A percentile compares a stretch with the other conserved stretches of the same genome.
Conservation (phyloP, 2,329 filamentous ascomycete genomes). For the Claviceps sp. region DNA sequence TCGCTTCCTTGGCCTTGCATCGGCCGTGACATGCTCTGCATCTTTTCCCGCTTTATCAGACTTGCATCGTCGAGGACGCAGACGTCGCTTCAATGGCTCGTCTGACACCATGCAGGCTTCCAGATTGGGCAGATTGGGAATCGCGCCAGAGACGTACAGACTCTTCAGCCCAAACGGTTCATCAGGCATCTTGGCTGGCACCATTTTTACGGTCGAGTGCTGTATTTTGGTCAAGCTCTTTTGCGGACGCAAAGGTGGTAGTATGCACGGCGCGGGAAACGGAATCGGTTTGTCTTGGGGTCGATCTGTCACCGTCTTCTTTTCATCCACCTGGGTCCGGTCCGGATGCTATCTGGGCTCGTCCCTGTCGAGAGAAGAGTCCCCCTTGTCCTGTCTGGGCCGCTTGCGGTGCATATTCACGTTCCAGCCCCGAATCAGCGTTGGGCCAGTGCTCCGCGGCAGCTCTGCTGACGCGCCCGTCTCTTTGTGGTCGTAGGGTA, state of each 20-base stretch:
- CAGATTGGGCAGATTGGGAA: slow-evolving; percentile 9
- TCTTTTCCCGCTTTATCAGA: not conserved
- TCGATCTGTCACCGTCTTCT: slow-evolving; percentile 7
- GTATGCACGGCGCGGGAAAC: slow-evolving; percentile 1
- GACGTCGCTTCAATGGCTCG: slow-evolving; percentile 5
- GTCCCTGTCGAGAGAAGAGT: slow-evolving; percentile 21
- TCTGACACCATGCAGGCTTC: slow-evolving; percentile 3
- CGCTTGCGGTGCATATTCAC: slow-evolving; percentile 27
- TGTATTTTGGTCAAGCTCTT: not conserved
- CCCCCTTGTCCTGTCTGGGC: slow-evolving; percentile 20
- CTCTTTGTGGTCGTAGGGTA: slow-evolving; percentile 47
- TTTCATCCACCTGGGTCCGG: slow-evolving; percentile 9
- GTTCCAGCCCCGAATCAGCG: slow-evolving; percentile 44
- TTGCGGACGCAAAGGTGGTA: slow-evolving; percentile 6
- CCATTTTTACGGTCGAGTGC: slow-evolving; percentile 8
- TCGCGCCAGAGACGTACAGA: slow-evolving; percentile 9
- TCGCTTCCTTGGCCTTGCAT: not conserved
- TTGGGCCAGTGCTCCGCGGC: slow-evolving; percentile 37
- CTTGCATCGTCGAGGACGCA: slow-evolving; percentile 3
- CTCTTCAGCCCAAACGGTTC: slow-evolving; percentile 1
- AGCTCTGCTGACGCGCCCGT: slow-evolving; percentile 41
- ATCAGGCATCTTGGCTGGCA: slow-evolving; percentile 6
- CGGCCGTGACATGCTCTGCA: not conserved
- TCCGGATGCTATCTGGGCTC: slow-evolving; percentile 25
- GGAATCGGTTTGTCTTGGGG: not conserved